Percentiles rank a stretch among this genome's conserved stretches.
Conservation (phyloP, 257 asterid genomes). For the Nicotiana noctiflora region DNA sequence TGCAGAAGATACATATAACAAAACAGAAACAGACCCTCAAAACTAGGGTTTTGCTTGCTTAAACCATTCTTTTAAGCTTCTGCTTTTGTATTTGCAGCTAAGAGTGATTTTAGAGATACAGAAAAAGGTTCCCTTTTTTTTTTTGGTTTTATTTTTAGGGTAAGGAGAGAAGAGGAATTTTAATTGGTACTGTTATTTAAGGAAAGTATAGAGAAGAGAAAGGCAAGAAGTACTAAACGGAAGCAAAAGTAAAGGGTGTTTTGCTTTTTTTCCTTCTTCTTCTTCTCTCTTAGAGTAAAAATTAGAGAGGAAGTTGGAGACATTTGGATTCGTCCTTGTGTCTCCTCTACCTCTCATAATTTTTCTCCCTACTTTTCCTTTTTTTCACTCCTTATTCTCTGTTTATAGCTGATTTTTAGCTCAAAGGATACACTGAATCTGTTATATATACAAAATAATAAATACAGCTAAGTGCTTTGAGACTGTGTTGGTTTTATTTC, state of each 20-base stretch:
- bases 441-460: not conserved
- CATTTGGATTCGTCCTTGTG: conserved; percentile 84
- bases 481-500: conserved; percentile 18
- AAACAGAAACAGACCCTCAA: not conserved
- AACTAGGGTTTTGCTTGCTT: conserved; percentile 22
- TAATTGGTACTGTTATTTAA: not conserved
- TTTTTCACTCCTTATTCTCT: not conserved
- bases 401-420: not conserved
- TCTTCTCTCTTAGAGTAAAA: conserved; percentile 18
- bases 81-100: not conserved
- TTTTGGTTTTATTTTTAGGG: not conserved
- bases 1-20: conserved; percentile 17
- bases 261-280: conserved; percentile 18
- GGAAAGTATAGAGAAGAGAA: conserved; percentile 15
- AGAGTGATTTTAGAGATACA: not conserved
- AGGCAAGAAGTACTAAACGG: conserved; percentile 19
- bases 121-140: not conserved
- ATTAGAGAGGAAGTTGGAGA: conserved; percentile 68
- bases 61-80: not conserved
- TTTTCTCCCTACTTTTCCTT: not conserved
- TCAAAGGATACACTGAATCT: not conserved
- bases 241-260: not conserved
- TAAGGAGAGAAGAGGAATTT: not conserved
- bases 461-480: not conserved
- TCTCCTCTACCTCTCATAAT: conserved; percentile 78